Evolutionary conservation across 148 eudicot genomes (phyloP).

Genomic region (Silene latifolia): DNA sequence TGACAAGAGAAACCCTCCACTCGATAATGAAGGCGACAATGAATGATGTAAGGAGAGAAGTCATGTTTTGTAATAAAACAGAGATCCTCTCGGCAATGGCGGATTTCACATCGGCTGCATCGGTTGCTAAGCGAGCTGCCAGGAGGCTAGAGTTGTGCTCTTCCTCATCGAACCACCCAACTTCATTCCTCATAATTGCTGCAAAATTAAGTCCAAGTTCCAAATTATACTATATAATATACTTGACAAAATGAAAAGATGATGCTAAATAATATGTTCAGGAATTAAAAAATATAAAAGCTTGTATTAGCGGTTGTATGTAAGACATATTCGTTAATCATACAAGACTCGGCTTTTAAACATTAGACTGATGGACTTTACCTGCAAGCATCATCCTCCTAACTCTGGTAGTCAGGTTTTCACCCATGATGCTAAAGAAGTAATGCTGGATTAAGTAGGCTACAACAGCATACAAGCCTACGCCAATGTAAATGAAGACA

Average conservation of each 20-base stretch:
- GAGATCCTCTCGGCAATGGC: conserved; percentile 99
- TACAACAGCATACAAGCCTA: conserved; percentile 89
- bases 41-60: conserved; percentile 95
- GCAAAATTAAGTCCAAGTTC: conserved; percentile 8
- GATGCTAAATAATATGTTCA: neutral
- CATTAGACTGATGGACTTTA: conserved; percentile 17
- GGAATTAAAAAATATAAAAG: neutral
- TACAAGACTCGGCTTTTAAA: neutral
- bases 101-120: conserved; percentile 95
- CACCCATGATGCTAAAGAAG: conserved; percentile 99
- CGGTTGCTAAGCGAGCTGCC: conserved; percentile 89
- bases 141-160: conserved; percentile 97
- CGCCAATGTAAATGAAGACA: conserved; percentile 93
- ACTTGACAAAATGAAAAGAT: neutral
- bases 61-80: conserved; percentile 93
- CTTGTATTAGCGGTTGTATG: neutral
- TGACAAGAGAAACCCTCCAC: conserved; percentile 98
- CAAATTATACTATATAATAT: neutral
- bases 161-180: conserved; percentile 99
- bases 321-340: neutral
- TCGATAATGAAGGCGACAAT: conserved; percentile 95
- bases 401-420: conserved; percentile 94
- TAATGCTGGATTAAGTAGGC: conserved; percentile 97
- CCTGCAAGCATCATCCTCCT: conserved; percentile 99
- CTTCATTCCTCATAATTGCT: conserved; percentile 98